Percentiles rank a stretch among this genome's conserved stretches.
Evolutionary conservation across 2,329 filamentous ascomycete genomes (phyloP).

Genomic region (Sclerotinia spermophila): DNA sequence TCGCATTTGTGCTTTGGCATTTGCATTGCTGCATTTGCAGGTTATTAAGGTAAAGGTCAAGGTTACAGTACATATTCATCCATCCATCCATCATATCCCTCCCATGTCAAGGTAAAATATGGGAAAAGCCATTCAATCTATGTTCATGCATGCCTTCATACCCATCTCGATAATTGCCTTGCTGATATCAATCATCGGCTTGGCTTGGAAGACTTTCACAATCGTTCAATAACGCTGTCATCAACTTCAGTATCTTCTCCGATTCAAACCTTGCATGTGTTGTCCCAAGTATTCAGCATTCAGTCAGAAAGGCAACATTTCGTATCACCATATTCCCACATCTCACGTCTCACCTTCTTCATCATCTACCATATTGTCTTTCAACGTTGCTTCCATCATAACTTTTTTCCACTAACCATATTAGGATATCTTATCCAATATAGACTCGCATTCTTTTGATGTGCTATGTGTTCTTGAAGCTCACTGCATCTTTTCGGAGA

Average conservation of each 20-base stretch:
- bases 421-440: neutral
- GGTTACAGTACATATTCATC: too few species aligned
- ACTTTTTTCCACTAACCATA: neutral
- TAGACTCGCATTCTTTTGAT: neutral
- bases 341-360: neutral
- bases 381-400: neutral
- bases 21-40: conserved; percentile 3
- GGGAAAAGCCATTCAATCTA: neutral
- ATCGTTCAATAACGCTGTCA: neutral
- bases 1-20: neutral
- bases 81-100: conserved; percentile 1
- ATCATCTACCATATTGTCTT: neutral
- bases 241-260: neutral
- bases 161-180: neutral
- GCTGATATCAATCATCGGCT: conserved; percentile 11
- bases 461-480: neutral
- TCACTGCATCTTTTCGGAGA: conserved; percentile 17
- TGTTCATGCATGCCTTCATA: neutral
- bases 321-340: neutral
- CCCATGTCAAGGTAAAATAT: conserved; percentile 7
- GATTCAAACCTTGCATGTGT: neutral
- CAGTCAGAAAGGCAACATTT: neutral
- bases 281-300: neutral
- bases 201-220: conserved; percentile 3
- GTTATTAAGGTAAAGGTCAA: too few species aligned